Percentiles rank a stretch among this genome's conserved stretches.
Conservation (phyloP, 192 early-diverging fungal genomes). For the Backusella australiensis region DNA sequence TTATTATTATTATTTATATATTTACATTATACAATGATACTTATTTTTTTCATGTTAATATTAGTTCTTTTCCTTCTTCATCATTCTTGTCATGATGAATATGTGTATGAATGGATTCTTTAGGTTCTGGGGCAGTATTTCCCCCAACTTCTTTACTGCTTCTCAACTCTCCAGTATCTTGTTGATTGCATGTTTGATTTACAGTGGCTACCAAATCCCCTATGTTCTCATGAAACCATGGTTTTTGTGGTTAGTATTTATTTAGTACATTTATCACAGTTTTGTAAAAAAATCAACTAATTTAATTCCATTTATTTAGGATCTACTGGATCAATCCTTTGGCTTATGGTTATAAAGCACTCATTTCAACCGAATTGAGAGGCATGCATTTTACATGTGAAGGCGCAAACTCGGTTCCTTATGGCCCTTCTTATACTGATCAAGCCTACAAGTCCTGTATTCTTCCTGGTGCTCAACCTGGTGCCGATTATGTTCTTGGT, state of each 20-base stretch:
- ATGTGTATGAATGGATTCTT: slow-evolving; percentile 60
- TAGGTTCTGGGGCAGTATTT: slow-evolving; percentile 51
- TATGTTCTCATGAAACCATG: slow-evolving; percentile 56
- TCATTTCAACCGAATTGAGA: slow-evolving; percentile 70
- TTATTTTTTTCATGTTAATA: slow-evolving; percentile 4
- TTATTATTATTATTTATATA: neutral
- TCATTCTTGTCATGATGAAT: slow-evolving; percentile 55
- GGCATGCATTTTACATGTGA: slow-evolving; percentile 26
- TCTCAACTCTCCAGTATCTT: slow-evolving; percentile 51
- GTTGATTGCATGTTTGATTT: slow-evolving; percentile 53
- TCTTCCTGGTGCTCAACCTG: slow-evolving; percentile 50
- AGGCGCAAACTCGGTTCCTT: slow-evolving; percentile 37
- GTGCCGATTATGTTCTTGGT: slow-evolving; percentile 47
- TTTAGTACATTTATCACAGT: too few relatives aligned
- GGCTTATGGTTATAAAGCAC: slow-evolving; percentile 64
- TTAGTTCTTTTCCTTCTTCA: slow-evolving; percentile 50
- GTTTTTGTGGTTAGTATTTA: slow-evolving; percentile 31
- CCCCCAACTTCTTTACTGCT: slow-evolving; percentile 51
- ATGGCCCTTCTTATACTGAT: slow-evolving; percentile 45
- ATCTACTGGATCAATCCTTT: slow-evolving; percentile 73
- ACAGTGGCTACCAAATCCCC: slow-evolving; percentile 65
- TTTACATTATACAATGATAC: neutral
- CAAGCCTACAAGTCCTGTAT: slow-evolving; percentile 55
- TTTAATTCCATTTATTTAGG: neutral
- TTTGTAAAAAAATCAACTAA: too few relatives aligned